Base-by-base conservation (phyloP, 1,139 yeast species). In the Pichia sp. region DNA sequence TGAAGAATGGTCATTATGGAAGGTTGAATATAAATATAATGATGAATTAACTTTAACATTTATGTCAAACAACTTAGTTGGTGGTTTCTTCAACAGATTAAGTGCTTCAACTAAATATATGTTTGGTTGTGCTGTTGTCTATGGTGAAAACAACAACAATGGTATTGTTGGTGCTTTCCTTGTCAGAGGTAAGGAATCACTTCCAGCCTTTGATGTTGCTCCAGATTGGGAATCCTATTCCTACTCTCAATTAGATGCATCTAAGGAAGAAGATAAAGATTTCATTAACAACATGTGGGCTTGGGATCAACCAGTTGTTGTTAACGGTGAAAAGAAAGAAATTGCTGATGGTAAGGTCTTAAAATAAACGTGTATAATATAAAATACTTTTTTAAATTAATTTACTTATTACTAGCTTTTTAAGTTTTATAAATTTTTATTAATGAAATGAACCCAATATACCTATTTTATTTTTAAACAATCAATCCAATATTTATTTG, bases 41-140 rank as follows among this genome's bases (percentile, higher is more conserved):
- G 98, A 93, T 66, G 99, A 93, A 79, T 83, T 93, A 73, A 91
- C 97, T 64, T 76, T 87, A 74, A 87, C 96, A 63, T 93, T 93
- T 79, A 93, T 93, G 99, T 89, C 99, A 65, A 90, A 90, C 84
- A 93, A 93, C 85, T 83, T 90, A 75, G 78, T 93, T 70, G 98
- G 98, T 71, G 99, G 99, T 69, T 93, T 93, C 88, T 89, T 93
- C 84, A 84, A 84, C 86, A 88, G 99, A 80, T 82, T 93, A 69
- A 70, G 83, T 59, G 98, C 83, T 62, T 91, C 98, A 61, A 79
- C 87, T 77, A 93, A 93, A 79, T 93, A 83, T 83, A 73, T 93
- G 81, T 93, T 93, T 73, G 99, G 99, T 70, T 76, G 84, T 70
- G 73, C 85, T 76, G 96, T 89, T 67, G 98, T 93, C 64, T 91